Evolutionary conservation across 306 rosid species (phyloP).

Genomic region (Ziziphus jujuba): DNA sequence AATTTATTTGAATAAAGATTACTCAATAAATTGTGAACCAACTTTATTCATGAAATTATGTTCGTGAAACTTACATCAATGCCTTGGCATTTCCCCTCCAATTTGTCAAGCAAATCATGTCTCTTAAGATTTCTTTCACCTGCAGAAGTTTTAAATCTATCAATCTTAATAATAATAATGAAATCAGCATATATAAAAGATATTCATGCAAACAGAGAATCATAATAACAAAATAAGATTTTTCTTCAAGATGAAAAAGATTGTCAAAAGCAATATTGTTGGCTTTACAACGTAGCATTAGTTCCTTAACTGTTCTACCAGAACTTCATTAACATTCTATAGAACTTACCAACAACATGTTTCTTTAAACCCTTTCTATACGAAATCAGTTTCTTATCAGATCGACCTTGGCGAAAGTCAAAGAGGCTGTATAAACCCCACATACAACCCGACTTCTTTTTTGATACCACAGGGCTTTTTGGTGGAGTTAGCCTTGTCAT

Average conservation of each 20-base stretch:
- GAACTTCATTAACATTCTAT: background rate
- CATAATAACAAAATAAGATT: background rate
- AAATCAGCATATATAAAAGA: background rate
- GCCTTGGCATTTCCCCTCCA: slow-evolving; percentile 38
- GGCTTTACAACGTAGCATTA: no score
- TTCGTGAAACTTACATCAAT: slow-evolving; percentile 44
- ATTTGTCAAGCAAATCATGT: slow-evolving; percentile 27
- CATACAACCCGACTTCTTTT: slow-evolving; percentile 48
- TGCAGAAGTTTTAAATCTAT: slow-evolving; percentile 24
- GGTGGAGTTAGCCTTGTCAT: slow-evolving; percentile 61
- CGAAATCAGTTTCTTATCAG: slow-evolving; percentile 43
- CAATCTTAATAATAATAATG: background rate
- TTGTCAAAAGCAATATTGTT: no score
- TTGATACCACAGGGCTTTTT: slow-evolving; percentile 40
- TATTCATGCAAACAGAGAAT: background rate
- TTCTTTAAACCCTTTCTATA: slow-evolving; percentile 27
- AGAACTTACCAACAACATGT: slow-evolving; percentile 39
- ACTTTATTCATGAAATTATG: background rate
- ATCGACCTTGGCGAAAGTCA: slow-evolving; percentile 41
- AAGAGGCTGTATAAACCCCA: slow-evolving; percentile 58
- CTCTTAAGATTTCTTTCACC: slow-evolving; percentile 38
- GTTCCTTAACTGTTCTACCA: background rate
- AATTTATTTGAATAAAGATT: background rate
- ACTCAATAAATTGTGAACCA: background rate
- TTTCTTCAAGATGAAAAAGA: no score